phyloP scores from a whole-genome alignment of 208 protist genomes.

The Trypanosoma avium region DNA sequence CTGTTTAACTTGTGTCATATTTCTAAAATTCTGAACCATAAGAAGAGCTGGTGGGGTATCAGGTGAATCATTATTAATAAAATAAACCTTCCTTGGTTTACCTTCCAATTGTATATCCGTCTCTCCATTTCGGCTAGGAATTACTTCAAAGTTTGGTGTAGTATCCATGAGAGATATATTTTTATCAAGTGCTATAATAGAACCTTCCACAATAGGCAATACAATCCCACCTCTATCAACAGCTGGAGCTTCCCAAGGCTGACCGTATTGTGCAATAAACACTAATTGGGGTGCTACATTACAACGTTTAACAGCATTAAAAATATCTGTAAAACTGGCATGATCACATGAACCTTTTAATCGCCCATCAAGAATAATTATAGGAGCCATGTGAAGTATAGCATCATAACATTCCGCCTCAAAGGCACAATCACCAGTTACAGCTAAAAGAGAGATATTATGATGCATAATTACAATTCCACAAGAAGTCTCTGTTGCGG shows the following conservation, averaged over 20 bases:
- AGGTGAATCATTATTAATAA: conserved; percentile 23
- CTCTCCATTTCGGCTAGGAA: not conserved
- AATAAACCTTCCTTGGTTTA: conserved; percentile 12
- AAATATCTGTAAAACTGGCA: conserved; percentile 29
- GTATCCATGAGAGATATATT: not conserved
- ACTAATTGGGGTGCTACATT: conserved; percentile 1
- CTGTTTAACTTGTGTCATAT: conserved; percentile 28
- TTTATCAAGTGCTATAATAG: conserved; percentile 9
- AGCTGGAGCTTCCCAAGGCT: conserved; percentile 23
- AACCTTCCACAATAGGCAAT: conserved; percentile 30
- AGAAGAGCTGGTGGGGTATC: conserved; percentile 11
- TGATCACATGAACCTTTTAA: conserved; percentile 23
- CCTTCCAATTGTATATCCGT: not conserved
- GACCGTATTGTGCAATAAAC: conserved; percentile 36
- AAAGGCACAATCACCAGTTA: conserved; percentile 34
- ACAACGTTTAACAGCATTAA: conserved; percentile 12
- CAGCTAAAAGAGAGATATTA: conserved; percentile 15
- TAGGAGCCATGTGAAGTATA: conserved; percentile 26
- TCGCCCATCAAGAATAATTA: conserved; percentile 31
- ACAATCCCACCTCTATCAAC: conserved; percentile 7
- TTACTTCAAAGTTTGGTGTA: too few species aligned
- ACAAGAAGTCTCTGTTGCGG: conserved; percentile 23
- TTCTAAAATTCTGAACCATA: conserved; percentile 24
- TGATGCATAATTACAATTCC: conserved; percentile 23
- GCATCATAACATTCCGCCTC: conserved; percentile 11